phyloP scores from a whole-genome alignment of 2,329 filamentous ascomycete species.

The Cadophora gregata region DNA sequence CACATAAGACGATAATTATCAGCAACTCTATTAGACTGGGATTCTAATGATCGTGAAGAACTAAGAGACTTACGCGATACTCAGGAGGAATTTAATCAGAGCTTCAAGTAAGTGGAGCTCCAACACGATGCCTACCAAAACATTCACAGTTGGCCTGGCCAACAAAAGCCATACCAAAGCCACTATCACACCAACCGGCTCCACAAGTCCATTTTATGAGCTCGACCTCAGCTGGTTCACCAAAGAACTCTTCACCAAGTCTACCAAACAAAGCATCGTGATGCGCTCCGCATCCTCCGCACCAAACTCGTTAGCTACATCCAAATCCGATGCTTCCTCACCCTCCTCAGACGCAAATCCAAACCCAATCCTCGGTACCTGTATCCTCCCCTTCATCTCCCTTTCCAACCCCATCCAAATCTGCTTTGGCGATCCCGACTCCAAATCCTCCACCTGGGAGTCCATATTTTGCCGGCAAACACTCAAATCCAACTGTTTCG shows the following conservation, averaged over 20 bases:
- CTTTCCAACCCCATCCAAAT: constrained; percentile 6
- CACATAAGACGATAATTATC: too few relatives aligned
- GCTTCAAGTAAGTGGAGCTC: not conserved
- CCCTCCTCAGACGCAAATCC: not conserved
- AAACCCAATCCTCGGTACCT: not conserved
- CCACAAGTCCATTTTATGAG: not conserved
- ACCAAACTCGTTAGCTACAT: too few relatives aligned
- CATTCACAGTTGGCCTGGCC: not conserved
- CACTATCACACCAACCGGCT: not conserved
- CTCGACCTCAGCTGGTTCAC: constrained; percentile 9
- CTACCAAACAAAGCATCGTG: constrained; percentile 8
- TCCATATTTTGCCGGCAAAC: not conserved
- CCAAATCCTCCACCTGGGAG: not conserved
- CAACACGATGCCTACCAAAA: not conserved
- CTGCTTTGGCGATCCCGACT: constrained; percentile 1
- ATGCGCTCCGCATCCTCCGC: not conserved
- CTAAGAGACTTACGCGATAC: too few relatives aligned
- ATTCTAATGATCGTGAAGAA: too few relatives aligned
- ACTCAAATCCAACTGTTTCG: constrained; percentile 2
- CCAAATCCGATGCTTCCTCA: not conserved
- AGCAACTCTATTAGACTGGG: too few relatives aligned
- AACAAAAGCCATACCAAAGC: constrained; percentile 10
- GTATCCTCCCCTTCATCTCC: constrained; percentile 8
- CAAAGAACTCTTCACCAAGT: constrained; percentile 7
- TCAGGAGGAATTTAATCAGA: too few relatives aligned